Evolutionary conservation across 2,329 filamentous ascomycete species (phyloP), one percentile per base, ranked within the genome.

Genomic region (Aphanoascus verrucosus): DNA sequence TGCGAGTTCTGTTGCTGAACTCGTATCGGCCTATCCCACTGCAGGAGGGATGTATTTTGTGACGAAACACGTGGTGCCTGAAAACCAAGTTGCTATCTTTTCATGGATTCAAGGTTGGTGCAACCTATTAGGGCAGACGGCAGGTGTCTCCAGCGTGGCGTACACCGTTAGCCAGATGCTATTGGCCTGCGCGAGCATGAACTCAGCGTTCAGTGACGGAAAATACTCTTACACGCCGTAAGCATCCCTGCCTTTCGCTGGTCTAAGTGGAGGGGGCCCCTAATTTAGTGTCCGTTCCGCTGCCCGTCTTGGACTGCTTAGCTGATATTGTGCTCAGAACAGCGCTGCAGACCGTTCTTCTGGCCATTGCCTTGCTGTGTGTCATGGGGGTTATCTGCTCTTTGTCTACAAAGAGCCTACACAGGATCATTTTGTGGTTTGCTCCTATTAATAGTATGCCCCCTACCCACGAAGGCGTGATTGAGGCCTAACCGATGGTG

Each of bases 31-130:
- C 32, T 84, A 84, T 66, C 81, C 81, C 34, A 84, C 81, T 1
- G 80, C 80, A 1, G 81, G 81, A 17, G 81, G 81, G 2, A 83
- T 84, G 79, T 84, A 84, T 65, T 84, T 83, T 63, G 80, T 83
- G 34, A 82, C 79, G 8, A 83, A 83, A 60, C 77, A 81, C 62
- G 80, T 84, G 34, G 80, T 83, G 1, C 80, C 80, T 7, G 68
- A 72, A 14, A 73, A 80, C 53, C 76, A 82, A 62, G 79, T 82
- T 31, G 77, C 81, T 1, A 74, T 82, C 11, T 83, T 80, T 72
- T 76, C 79, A 0, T 84, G 81, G 81, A 71, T 83, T 42, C 80
- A 83, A 53, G 81, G 81, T n/a, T 83, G 80, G 81, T 81, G 79
- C 62, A 84, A 84, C 58, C 75, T 84, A 32, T 72, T 84, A 0